Evolutionary conservation across 192 early-diverging fungal species (phyloP).

Genomic region (Bifiguratus adelaidae): DNA sequence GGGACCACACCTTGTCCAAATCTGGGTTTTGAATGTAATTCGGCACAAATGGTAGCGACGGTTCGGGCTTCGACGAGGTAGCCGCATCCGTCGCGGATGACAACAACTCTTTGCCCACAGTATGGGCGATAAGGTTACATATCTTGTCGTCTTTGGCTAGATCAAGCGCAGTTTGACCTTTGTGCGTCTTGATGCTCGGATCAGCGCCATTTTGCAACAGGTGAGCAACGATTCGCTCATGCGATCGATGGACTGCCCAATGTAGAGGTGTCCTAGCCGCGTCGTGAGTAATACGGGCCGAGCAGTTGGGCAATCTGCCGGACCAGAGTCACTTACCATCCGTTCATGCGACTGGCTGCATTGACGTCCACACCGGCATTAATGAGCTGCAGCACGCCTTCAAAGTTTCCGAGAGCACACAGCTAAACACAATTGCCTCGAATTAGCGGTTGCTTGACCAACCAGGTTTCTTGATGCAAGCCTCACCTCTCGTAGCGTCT

Average conservation of each 20-base stretch:
- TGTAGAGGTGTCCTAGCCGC: conserved; percentile 51
- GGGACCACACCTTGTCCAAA: conserved; percentile 53
- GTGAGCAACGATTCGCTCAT: conserved; percentile 39
- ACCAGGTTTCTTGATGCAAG: too few species aligned
- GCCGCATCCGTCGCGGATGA: too few species aligned
- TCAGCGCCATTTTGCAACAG: conserved; percentile 61
- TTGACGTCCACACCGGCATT: conserved; percentile 55
- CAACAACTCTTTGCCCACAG: conserved; percentile 9
- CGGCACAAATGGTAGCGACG: conserved; percentile 34
- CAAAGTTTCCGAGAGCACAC: conserved; percentile 65
- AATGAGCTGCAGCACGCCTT: conserved; percentile 51
- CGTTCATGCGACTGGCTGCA: conserved; percentile 61
- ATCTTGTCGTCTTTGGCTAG: conserved; percentile 45
- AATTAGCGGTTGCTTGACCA: too few species aligned
- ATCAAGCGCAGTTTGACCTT: conserved; percentile 49
- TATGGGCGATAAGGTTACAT: conserved; percentile 27
- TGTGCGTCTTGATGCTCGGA: conserved; percentile 35
- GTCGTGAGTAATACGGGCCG: background rate
- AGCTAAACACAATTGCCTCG: too few species aligned
- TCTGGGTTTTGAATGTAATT: conserved; percentile 56
- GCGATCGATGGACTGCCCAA: conserved; percentile 64
- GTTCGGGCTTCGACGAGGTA: too few species aligned
- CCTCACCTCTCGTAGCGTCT: conserved; percentile 18
- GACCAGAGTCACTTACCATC: too few species aligned
- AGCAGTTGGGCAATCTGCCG: too few species aligned